These are phyloP conservation scores for Puccinia novopanici DNA, from an alignment of 1,284 basidiomycete species.

Conservation along the genomic window DNA sequence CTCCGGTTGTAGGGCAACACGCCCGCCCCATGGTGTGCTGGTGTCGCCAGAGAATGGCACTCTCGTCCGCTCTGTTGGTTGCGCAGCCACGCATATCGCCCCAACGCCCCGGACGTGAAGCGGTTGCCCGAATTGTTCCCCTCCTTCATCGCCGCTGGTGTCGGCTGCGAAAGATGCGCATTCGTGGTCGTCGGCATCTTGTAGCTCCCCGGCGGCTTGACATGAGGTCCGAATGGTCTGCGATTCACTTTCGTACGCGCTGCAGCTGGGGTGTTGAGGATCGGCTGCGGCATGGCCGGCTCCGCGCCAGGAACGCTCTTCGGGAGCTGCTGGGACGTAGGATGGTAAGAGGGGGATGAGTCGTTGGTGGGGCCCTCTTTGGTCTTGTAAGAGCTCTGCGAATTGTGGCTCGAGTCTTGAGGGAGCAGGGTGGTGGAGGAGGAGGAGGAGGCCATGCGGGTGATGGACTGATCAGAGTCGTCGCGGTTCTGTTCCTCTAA, in stretches of 20 bases:
- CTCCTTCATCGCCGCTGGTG: conserved; percentile 20
- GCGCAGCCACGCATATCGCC: conserved; percentile 50
- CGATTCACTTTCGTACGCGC: conserved; percentile 30
- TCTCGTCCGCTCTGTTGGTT: conserved; percentile 4
- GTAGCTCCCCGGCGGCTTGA: conserved; percentile 11
- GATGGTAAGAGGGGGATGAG: neutral
- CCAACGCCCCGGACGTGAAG: conserved; percentile 34
- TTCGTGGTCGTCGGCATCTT: neutral
- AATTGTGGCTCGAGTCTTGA: conserved; percentile 4
- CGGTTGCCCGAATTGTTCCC: conserved; percentile 4
- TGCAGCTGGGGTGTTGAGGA: conserved; percentile 23
- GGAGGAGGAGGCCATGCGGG: conserved; percentile 35
- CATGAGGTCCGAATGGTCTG: conserved; percentile 15
- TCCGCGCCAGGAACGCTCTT: conserved; percentile 3
- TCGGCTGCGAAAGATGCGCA: conserved; percentile 20
- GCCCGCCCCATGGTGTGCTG: neutral
- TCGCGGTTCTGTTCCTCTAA: conserved; percentile 24
- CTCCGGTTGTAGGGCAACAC: conserved; percentile 20
- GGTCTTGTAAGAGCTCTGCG: conserved; percentile 13
- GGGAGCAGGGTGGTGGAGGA: conserved; percentile 42
- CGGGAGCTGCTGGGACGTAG: neutral
- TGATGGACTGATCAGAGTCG: conserved; percentile 23
- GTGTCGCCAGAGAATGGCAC: too few relatives aligned
- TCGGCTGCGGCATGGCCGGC: neutral
- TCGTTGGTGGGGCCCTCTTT: neutral